Evolutionary conservation across 2,329 filamentous ascomycete genomes (phyloP).

Genomic region (Trichoderma afroharzianum): DNA sequence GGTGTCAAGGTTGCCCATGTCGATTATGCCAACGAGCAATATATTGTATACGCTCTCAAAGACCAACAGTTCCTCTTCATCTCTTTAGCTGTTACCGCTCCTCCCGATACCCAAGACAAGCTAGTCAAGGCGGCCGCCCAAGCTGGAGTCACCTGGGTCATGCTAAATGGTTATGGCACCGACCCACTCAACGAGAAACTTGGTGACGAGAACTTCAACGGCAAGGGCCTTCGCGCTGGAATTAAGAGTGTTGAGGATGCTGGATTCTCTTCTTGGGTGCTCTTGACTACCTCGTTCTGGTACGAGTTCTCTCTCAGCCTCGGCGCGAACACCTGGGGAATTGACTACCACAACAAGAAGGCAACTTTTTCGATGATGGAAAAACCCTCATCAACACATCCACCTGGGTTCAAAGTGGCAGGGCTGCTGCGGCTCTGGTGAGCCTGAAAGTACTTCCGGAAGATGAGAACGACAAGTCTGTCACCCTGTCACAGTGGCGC

Average conservation of each 20-base stretch:
- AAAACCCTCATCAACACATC: constrained; percentile 40
- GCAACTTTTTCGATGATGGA: constrained; percentile 24
- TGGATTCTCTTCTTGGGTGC: constrained; percentile 35
- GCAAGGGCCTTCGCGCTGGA: too few species aligned
- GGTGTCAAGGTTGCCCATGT: constrained; percentile 41
- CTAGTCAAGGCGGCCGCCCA: constrained; percentile 53
- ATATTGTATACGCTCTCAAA: constrained; percentile 47
- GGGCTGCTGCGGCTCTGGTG: constrained; percentile 32
- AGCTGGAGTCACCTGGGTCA: constrained; percentile 51
- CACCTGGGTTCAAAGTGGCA: constrained; percentile 54
- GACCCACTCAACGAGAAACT: too few species aligned
- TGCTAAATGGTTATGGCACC: constrained; percentile 44
- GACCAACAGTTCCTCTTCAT: constrained; percentile 58
- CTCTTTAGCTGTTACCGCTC: constrained; percentile 43
- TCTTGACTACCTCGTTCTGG: constrained; percentile 54
- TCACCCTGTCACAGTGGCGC: constrained; percentile 35
- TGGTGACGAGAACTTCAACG: too few species aligned
- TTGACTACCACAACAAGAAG: constrained; percentile 43
- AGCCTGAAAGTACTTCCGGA: constrained; percentile 43
- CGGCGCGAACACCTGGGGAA: constrained; percentile 40
- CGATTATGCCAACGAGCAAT: constrained; percentile 41
- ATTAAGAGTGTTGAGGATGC: too few species aligned
- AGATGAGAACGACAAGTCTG: constrained; percentile 28
- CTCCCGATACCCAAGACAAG: constrained; percentile 44
- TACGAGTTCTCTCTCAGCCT: constrained; percentile 49